Conservation (phyloP, 345 rosid species). For the Mangifera indica region DNA sequence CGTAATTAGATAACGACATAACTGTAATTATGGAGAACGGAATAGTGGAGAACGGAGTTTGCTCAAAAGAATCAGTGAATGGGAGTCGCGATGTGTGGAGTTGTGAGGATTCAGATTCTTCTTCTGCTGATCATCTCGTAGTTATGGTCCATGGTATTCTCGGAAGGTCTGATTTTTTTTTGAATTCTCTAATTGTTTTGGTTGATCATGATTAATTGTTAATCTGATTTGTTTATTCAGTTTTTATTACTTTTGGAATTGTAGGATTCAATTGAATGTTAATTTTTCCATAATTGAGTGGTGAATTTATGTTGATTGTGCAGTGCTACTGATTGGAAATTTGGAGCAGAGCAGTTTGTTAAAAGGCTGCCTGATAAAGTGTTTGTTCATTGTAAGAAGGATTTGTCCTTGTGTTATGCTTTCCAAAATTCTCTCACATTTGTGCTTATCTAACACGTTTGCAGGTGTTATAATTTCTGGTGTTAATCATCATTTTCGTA, state of each 20-base stretch:
- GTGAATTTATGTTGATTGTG: slow-evolving; percentile 15
- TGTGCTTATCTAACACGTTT: not conserved
- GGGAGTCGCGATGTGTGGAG: slow-evolving; percentile 84
- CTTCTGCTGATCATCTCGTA: slow-evolving; percentile 89
- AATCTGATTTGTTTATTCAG: not conserved
- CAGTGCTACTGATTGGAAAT: slow-evolving; percentile 94
- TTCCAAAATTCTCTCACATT: not conserved
- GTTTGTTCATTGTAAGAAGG: slow-evolving; percentile 75
- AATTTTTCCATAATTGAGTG: not conserved
- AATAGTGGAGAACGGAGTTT: slow-evolving; percentile 41
- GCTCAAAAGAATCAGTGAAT: slow-evolving; percentile 58
- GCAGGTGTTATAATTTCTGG: not conserved
- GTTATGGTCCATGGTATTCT: slow-evolving; percentile 95
- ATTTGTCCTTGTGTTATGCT: not conserved
- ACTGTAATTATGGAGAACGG: slow-evolving; percentile 30
- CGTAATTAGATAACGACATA: not conserved
- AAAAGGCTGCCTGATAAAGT: slow-evolving; percentile 71
- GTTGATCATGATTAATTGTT: not conserved
- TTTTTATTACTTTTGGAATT: not conserved
- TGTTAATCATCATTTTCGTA: not conserved
- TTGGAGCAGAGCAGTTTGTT: slow-evolving; percentile 86
- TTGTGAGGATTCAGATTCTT: slow-evolving; percentile 53
- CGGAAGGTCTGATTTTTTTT: slow-evolving; percentile 58
- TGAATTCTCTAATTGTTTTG: not conserved
- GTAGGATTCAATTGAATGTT: not conserved